Evolutionary conservation across 2,329 filamentous ascomycete genomes (phyloP), one percentile per base, ranked within the genome.

Genomic region (Cladosporium colombiae): DNA sequence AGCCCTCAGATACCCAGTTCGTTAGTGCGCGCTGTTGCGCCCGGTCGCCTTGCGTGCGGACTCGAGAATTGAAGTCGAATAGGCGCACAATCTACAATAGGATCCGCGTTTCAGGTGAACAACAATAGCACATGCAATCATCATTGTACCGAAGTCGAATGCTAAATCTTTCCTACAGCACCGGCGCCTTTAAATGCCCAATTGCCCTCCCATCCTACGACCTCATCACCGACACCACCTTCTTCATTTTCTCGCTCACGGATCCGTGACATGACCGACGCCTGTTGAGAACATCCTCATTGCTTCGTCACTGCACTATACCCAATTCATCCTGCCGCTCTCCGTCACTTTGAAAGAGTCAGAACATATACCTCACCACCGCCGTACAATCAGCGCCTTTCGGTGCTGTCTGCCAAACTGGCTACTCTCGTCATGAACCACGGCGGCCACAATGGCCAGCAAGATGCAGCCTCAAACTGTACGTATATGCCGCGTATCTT

Each of bases 391-490:
- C 61, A 56, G 61, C 61, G 61, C 61, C 61, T 16, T 21, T 25
- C 35, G 61, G 46, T 62, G 61, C 61, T 25, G 25, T 44, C 33
- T 46, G 49, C 50, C 61, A 63, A 63, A 55, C 61, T 63, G 61
- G 61, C 61, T 63, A 33, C 52, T 33, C 50, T 55, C 50, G 50
- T 63, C 61, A 63, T 63, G 61, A 55, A 37, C 50, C 50, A 63
- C 50, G 52, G 61, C 50, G 61, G 61, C 61, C 61, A 63, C 35
- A 56, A 49, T 56, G 61, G 61, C 61, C 61, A 63, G 61, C 61
- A 63, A 56, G 61, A 63, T 46, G 50, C 61, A 25, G 52, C 16
- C 50, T 63, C 21, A 35, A 53, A 63, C 50, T 63, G 61, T 56
- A 55, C 37, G 61, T 62, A 21, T 18, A 23, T 11, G 16, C 21